A percentile compares a stretch with the other conserved stretches of the same genome.
Evolutionary conservation across 2,329 filamentous ascomycete genomes (phyloP).

Genomic region (Ramichloridium luteum): DNA sequence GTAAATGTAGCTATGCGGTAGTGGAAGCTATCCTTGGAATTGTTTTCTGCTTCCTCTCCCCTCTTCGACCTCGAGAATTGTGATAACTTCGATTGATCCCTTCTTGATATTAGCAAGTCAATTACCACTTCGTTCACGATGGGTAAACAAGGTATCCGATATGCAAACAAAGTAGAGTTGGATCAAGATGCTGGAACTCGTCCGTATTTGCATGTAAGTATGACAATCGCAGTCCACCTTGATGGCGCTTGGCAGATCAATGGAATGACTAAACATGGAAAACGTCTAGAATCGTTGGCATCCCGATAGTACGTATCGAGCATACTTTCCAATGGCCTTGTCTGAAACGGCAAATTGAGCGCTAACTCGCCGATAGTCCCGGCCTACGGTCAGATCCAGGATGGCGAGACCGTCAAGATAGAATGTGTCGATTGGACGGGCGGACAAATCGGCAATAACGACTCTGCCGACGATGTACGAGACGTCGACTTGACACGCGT

Average conservation of each 20-base stretch:
- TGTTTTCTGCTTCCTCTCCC: too few relatives aligned
- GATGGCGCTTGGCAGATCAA: slow-evolving; percentile 8
- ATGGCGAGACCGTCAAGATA: slow-evolving; percentile 83
- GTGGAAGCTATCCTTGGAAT: too few relatives aligned
- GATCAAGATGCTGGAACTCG: slow-evolving; percentile 61
- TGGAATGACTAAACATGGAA: slow-evolving; percentile 6
- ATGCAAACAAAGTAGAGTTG: slow-evolving; percentile 59
- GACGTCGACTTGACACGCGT: slow-evolving; percentile 74
- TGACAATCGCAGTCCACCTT: slow-evolving; percentile 9
- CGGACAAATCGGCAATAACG: slow-evolving; percentile 79
- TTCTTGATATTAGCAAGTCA: too few relatives aligned
- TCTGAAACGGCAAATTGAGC: slow-evolving; percentile 4
- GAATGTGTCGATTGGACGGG: slow-evolving; percentile 69
- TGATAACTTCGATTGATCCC: too few relatives aligned
- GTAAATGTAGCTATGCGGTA: too few relatives aligned
- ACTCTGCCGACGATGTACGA: slow-evolving; percentile 76
- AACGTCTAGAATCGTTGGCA: slow-evolving; percentile 74
- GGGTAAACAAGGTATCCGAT: slow-evolving; percentile 49
- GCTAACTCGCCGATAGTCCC: slow-evolving; percentile 51
- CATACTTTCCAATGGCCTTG: slow-evolving; percentile 1
- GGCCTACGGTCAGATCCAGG: slow-evolving; percentile 56
- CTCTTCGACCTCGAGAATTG: too few relatives aligned
- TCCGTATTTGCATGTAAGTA: slow-evolving; percentile 27
- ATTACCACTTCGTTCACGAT: too few relatives aligned
- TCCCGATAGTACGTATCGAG: slow-evolving; percentile 58